A percentile compares a stretch with the other conserved stretches of the same genome.
Evolutionary conservation across 2,329 filamentous ascomycete species (phyloP).

Genomic region (Colletotrichum tofieldiae): DNA sequence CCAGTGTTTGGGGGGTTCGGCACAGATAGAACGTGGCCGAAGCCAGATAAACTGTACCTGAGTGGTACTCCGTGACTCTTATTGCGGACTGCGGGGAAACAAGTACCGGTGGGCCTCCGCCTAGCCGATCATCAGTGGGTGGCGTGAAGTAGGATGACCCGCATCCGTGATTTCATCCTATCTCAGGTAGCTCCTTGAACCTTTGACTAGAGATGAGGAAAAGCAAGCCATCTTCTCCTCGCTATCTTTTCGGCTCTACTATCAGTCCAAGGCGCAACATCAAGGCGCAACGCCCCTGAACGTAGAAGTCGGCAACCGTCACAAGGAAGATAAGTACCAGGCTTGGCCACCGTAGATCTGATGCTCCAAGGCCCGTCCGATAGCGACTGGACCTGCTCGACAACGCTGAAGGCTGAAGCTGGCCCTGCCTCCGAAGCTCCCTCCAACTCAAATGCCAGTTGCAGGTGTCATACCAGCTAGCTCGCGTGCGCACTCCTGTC

Average conservation of each 20-base stretch:
- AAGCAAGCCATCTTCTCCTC: not conserved
- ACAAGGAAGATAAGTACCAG: not conserved
- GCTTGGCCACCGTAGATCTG: not conserved
- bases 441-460: not conserved
- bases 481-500: slow-evolving; percentile 8
- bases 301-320: too few species aligned
- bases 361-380: slow-evolving; percentile 5
- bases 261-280: not conserved
- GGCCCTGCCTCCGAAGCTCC: not conserved
- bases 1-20: not conserved
- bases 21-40: slow-evolving; percentile 8
- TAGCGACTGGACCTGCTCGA: not conserved
- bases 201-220: not conserved
- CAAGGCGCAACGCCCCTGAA: not conserved
- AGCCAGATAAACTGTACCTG: slow-evolving; percentile 35
- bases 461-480: not conserved
- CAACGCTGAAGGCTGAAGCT: not conserved
- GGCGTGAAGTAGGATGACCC: not conserved
- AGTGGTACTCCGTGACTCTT: slow-evolving; percentile 9
- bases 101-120: slow-evolving; percentile 21
- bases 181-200: not conserved
- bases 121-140: slow-evolving; percentile 13
- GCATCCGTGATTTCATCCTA: slow-evolving; percentile 1
- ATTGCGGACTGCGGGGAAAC: slow-evolving; percentile 17
- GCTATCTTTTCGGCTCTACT: not conserved